Percentiles rank a stretch among this genome's conserved stretches.
phyloP scores from a whole-genome alignment of 2,329 filamentous ascomycete genomes.

The Alternaria sp. region DNA sequence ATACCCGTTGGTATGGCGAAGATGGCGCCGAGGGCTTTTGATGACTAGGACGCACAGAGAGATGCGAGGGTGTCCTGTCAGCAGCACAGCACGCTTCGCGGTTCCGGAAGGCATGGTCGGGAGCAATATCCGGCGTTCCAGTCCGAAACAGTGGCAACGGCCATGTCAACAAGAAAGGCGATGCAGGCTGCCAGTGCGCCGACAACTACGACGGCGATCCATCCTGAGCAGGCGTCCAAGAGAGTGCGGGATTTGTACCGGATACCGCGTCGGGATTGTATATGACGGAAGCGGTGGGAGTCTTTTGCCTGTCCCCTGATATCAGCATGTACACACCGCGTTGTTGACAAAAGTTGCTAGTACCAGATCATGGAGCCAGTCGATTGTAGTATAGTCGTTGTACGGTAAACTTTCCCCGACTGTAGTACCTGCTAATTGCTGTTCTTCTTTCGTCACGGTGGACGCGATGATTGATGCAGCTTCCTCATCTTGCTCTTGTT shows the following conservation, averaged over 20 bases:
- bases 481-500: slow-evolving; percentile 52
- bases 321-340: slow-evolving; percentile 1
- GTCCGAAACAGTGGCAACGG: slow-evolving; percentile 63
- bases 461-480: slow-evolving; percentile 57
- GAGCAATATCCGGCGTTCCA: slow-evolving; percentile 67
- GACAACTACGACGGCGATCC: slow-evolving; percentile 64
- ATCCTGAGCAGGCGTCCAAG: slow-evolving; percentile 63
- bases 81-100: slow-evolving; percentile 61
- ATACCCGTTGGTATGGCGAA: slow-evolving; percentile 68
- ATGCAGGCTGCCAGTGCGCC: slow-evolving; percentile 64
- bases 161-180: slow-evolving; percentile 65
- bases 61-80: slow-evolving; percentile 37
- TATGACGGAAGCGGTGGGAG: slow-evolving; percentile 60
- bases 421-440: slow-evolving; percentile 55
- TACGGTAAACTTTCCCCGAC: slow-evolving; percentile 66
- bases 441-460: slow-evolving; percentile 60
- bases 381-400: slow-evolving; percentile 69
- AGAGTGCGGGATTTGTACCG: slow-evolving; percentile 52
- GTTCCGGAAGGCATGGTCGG: slow-evolving; percentile 55
- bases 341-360: neutral
- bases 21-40: slow-evolving; percentile 65
- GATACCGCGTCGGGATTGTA: slow-evolving; percentile 56
- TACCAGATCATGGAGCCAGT: slow-evolving; percentile 69
- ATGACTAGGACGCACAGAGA: slow-evolving; percentile 64
- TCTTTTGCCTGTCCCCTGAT: slow-evolving; percentile 60